Evolutionary conservation across 768 basidiomycete genomes (phyloP).

Genomic region (Lactarius sp.): DNA sequence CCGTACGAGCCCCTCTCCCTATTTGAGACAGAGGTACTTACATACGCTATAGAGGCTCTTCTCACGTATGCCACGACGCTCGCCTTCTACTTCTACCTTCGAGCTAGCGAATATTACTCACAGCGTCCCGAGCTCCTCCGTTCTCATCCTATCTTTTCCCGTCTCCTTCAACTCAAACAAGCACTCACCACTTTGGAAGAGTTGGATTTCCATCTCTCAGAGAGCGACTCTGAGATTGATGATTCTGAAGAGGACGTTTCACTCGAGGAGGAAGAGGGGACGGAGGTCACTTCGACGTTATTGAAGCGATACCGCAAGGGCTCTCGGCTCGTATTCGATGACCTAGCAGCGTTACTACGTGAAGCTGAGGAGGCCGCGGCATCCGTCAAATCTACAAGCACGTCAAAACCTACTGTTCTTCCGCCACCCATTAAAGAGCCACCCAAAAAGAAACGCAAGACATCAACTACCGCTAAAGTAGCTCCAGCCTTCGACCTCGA

Average conservation of each 20-base stretch:
- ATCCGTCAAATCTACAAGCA: slow-evolving; percentile 19
- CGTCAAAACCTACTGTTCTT: slow-evolving; percentile 22
- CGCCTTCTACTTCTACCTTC: slow-evolving; percentile 90
- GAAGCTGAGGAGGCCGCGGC: slow-evolving; percentile 25
- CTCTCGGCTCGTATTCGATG: slow-evolving; percentile 15
- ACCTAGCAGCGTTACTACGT: slow-evolving; percentile 19
- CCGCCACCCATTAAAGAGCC: slow-evolving; percentile 25
- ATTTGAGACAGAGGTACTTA: neutral
- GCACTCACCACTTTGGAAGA: slow-evolving; percentile 77
- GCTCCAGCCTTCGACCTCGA: slow-evolving; percentile 67
- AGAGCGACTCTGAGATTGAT: slow-evolving; percentile 36
- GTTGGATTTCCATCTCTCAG: slow-evolving; percentile 63
- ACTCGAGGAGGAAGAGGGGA: slow-evolving; percentile 34
- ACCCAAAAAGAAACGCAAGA: slow-evolving; percentile 62
- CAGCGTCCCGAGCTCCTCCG: slow-evolving; percentile 58
- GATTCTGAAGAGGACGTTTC: slow-evolving; percentile 43
- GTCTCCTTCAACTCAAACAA: slow-evolving; percentile 80
- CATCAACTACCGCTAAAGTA: slow-evolving; percentile 32
- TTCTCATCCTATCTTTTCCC: slow-evolving; percentile 64
- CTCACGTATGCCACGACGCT: slow-evolving; percentile 87
- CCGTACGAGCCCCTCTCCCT: slow-evolving; percentile 50
- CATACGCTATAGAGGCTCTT: slow-evolving; percentile 60
- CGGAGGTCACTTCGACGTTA: slow-evolving; percentile 42
- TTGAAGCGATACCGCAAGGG: slow-evolving; percentile 14
- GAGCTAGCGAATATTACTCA: slow-evolving; percentile 60